Base-by-base conservation (phyloP, 2,329 filamentous ascomycete genomes). In the Dactylellina haptotyla region DNA sequence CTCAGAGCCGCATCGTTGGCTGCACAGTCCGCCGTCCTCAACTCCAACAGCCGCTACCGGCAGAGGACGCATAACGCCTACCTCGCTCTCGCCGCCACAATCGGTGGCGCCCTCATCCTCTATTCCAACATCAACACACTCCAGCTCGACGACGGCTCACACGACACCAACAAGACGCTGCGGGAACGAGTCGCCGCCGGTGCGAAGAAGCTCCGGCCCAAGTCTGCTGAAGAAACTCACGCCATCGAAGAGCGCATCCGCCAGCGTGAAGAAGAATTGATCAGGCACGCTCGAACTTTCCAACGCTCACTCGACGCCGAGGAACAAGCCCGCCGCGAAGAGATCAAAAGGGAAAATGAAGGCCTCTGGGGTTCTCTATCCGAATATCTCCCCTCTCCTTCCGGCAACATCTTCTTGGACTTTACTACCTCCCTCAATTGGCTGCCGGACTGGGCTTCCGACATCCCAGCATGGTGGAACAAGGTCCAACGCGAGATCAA, bases 401-500 rank as follows among this genome's bases (percentile, higher is more conserved):
- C 67, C 10, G 67, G 58, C 28, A 62, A 65, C 23, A 46, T 61
- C 41, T 65, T 57, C 30, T 28, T 72, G 20, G 67, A 72, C 39
- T 72, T 72, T 30, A 72, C 67, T 3, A 26, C 67, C 6, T 72
- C 67, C 10, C 39, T 72, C 16, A 72, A 72, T 20, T 72, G 67
- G 67, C 54, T 72, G 8, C 67, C 67, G 4, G 67, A 72, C n/a
- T 72, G 67, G 67, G 67, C 67, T 6, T 64, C 67, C 16, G 67
- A 72, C 46, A 72, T 78, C 1, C 77, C 76, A 3, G 70, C 71
- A 57, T 75, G 72, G 76, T 69, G 75, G 64, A 76, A 65, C 16
- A 76, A 77, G 37, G 71, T 78, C 39, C 77, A 78, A 46, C 76
- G 74, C 32, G 77, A 78, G 62, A 50, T 78, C 32, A 77, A 76